phyloP scores from a whole-genome alignment of 768 basidiomycete genomes.

The Pisolithus tinctorius region DNA sequence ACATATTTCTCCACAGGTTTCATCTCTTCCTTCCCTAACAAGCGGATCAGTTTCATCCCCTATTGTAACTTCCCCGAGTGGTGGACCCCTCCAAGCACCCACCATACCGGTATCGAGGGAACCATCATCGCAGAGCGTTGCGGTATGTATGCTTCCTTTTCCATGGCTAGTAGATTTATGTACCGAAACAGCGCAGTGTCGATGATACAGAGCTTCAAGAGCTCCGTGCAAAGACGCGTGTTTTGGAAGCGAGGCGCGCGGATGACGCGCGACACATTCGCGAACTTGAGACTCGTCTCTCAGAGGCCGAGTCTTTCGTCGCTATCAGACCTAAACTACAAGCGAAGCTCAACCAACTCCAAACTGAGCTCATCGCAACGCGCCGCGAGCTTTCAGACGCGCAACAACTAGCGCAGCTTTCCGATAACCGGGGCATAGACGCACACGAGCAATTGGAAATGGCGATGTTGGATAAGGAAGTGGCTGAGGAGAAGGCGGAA shows the following conservation, averaged over 20 bases:
- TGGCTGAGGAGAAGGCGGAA: conserved; percentile 91
- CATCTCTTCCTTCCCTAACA: conserved; percentile 11
- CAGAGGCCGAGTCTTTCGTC: conserved; percentile 79
- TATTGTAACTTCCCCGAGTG: conserved; percentile 2
- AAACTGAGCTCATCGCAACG: conserved; percentile 70
- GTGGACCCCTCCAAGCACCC: conserved; percentile 8
- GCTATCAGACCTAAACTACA: conserved; percentile 85
- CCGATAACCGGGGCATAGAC: conserved; percentile 68
- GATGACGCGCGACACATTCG: conserved; percentile 83
- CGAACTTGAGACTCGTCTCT: conserved; percentile 76
- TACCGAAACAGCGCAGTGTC: conserved; percentile 15
- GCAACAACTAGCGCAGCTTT: conserved; percentile 64
- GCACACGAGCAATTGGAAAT: conserved; percentile 90
- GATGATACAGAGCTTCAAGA: conserved; percentile 72
- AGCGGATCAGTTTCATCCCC: conserved; percentile 1
- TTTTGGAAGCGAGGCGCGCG: conserved; percentile 79
- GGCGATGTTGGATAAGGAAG: conserved; percentile 91
- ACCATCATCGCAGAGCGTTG: conserved; percentile 20
- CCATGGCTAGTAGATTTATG: conserved; percentile 7
- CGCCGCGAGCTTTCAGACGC: conserved; percentile 74
- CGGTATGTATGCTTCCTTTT: conserved; percentile 9
- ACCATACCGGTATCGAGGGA: conserved; percentile 17
- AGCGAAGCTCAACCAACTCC: conserved; percentile 75
- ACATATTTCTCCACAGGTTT: conserved; percentile 11
- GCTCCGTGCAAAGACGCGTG: conserved; percentile 72